Evolutionary conservation across 1,284 basidiomycete genomes (phyloP).

Genomic region (Rhodotorula sp.): DNA sequence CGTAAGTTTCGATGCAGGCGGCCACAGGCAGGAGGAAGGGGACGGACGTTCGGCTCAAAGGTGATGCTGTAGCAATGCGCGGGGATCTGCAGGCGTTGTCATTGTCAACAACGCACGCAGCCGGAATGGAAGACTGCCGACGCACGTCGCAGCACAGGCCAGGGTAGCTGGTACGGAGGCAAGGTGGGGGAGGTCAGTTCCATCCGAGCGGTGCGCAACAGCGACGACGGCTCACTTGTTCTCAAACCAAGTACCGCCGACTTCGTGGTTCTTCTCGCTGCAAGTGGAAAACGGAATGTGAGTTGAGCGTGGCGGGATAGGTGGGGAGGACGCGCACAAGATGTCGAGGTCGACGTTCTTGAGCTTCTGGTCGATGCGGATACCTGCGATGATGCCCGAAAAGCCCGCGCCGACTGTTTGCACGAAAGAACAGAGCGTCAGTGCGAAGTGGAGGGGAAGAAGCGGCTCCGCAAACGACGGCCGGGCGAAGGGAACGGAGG

Average conservation of each 20-base stretch:
- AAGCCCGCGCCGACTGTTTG: constrained; percentile 59
- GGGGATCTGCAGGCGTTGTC: constrained; percentile 9
- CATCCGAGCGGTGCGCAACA: background rate
- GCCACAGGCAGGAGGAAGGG: background rate
- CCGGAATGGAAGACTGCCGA: constrained; percentile 30
- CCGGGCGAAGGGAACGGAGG: background rate
- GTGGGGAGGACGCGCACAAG: constrained; percentile 42
- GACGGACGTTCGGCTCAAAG: constrained; percentile 58
- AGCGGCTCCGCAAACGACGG: background rate
- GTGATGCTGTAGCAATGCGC: constrained; percentile 61
- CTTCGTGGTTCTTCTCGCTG: constrained; percentile 59
- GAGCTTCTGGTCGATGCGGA: constrained; percentile 62
- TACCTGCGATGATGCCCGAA: constrained; percentile 61
- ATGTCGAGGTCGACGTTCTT: constrained; percentile 59
- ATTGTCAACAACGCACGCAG: background rate
- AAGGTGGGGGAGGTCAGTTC: constrained; percentile 1
- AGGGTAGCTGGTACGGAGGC: constrained; percentile 44
- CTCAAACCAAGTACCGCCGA: constrained; percentile 61
- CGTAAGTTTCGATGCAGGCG: background rate
- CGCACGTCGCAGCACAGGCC: constrained; percentile 62
- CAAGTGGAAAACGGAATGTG: background rate
- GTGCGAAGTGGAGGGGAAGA: no score
- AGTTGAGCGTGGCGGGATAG: background rate
- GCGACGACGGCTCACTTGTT: constrained; percentile 5
- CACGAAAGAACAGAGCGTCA: no score